Base-by-base conservation (phyloP, 441 rosid genomes). In the Manihot esculenta region DNA sequence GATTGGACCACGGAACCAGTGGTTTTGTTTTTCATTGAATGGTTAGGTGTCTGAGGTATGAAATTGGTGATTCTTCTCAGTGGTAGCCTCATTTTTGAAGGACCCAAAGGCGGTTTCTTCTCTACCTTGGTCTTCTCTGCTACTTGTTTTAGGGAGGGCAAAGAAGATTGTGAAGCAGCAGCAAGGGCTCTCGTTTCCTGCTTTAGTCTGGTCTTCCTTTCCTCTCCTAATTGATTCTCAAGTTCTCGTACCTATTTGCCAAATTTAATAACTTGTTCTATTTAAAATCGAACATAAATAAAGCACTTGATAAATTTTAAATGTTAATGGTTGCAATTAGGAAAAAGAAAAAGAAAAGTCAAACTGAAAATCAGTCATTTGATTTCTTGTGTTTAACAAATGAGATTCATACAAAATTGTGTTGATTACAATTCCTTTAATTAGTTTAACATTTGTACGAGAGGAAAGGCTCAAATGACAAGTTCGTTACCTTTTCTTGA, bases 191-290 rank as follows among this genome's bases (percentile, higher is more conserved):
- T 83, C 5, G 91, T 84, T 82, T 90, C 92, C 74, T 92, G 93
- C 80, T 87, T 92, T 42, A 94, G 57, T 84, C 97, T 92, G 66
- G 85, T 85, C 83, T 88, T 92, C 81, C 97, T 91, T 85, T 92
- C 99, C 60, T 90, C 97, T 5, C 82, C 90, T 68, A 94, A 72
- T 68, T 89, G 99, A 74, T 69, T 82, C 74, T 94, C 99, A 24
- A 94, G 88, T 71, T 94, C 97, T 68, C 93, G 88, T 45, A 87
- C 94, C 99, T 94, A 74, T 72, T 72, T 35, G 5, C 54, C 54
- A 62, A 38, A 42, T 54, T 50, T 66, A 50, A 4, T 45, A 12
- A 70, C 76, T 45, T n/a, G 24, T 70, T 66, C 2, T 5, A 50
- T 17, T 30, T 59, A 7, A 7, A 58, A 35, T 9, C 44, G 18